Base-by-base conservation (phyloP, 371 early-diverging fungal species). In the Apophysomyces ossiformis region DNA sequence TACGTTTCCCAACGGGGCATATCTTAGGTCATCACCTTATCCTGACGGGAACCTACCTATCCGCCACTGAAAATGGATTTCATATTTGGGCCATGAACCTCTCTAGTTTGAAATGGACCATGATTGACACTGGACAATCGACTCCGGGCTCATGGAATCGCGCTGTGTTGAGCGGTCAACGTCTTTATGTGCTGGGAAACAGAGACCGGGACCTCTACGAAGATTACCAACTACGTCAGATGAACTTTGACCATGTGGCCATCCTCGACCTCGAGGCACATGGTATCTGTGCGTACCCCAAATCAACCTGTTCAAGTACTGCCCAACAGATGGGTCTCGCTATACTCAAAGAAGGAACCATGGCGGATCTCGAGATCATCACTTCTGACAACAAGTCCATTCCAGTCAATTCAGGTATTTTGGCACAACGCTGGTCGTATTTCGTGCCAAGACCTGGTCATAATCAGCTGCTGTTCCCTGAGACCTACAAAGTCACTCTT, bases 71-170 rank as follows among this genome's bases (percentile, higher is more conserved):
- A 60, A 83, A 88, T 59, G 78, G 88, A 6, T 89, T 93, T 76
- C 86, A 90, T 57, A 78, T 92, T 32, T 93, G 94, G 94, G 84
- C 89, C 2, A 74, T 92, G 32, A 87, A 92, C 67, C 67, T 92
- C 16, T 72, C 81, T 6, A 85, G 85, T 38, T 68, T 87, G 37
- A 81, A 77, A 4, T 93, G 94, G 94, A 78, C 77, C 37, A 85
- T 87, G 2, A 83, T 93, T 60, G 84, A 85, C 57, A 89, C 90
- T 18, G 92, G 91, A 0, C 75, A 87, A 0, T 77, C 84, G 21
- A 69, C 82, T 21, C 74, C 84, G 4, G 92, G 92, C 5, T 91
- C 92, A 39, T 93, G 94, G 94, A 93, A 91, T 75, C 82, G 90
- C 41, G 90, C 90, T 12, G 71, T 92, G 0, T 66, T 93, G 5